These are phyloP conservation scores for Dryadomyces quercivorus DNA, from an alignment of 2,329 filamentous ascomycete species.

Conservation along the genomic window DNA sequence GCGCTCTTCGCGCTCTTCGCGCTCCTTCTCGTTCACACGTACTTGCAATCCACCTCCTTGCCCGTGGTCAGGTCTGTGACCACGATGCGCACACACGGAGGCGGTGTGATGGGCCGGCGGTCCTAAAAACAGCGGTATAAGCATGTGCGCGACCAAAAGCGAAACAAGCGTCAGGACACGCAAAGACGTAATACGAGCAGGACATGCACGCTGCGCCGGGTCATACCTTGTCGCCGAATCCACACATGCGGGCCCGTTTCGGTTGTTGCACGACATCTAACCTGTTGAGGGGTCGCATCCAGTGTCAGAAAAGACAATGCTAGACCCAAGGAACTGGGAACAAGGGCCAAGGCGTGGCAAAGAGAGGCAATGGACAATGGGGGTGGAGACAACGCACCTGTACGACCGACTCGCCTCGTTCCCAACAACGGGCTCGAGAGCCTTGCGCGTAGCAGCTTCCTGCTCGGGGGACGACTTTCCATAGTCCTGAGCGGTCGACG, in stretches of 20 bases:
- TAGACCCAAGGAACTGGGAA: neutral
- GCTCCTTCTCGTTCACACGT: slow-evolving; percentile 22
- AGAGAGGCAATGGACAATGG: neutral
- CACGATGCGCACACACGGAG: slow-evolving; percentile 77
- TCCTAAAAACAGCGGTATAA: slow-evolving; percentile 43
- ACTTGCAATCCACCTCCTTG: slow-evolving; percentile 77
- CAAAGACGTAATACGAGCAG: neutral
- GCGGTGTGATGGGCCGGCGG: slow-evolving; percentile 87
- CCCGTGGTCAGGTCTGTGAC: slow-evolving; percentile 64
- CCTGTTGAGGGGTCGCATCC: slow-evolving; percentile 23
- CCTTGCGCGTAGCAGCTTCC: slow-evolving; percentile 11
- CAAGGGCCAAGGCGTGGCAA: neutral
- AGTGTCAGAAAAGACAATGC: neutral
- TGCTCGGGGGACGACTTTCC: slow-evolving; percentile 10
- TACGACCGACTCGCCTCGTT: slow-evolving; percentile 11
- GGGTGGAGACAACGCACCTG: slow-evolving; percentile 7
- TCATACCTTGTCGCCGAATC: slow-evolving; percentile 89
- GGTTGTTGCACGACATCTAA: slow-evolving; percentile 84
- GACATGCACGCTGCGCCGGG: slow-evolving; percentile 1
- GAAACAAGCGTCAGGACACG: neutral
- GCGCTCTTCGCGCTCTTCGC: too few species aligned
- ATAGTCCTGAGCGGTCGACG: slow-evolving; percentile 3
- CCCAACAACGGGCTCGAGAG: slow-evolving; percentile 12
- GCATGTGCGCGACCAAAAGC: neutral
- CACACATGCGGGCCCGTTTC: slow-evolving; percentile 90